Conservation (phyloP, 805 yeast species). For the Ogataea nitratoaversa region DNA sequence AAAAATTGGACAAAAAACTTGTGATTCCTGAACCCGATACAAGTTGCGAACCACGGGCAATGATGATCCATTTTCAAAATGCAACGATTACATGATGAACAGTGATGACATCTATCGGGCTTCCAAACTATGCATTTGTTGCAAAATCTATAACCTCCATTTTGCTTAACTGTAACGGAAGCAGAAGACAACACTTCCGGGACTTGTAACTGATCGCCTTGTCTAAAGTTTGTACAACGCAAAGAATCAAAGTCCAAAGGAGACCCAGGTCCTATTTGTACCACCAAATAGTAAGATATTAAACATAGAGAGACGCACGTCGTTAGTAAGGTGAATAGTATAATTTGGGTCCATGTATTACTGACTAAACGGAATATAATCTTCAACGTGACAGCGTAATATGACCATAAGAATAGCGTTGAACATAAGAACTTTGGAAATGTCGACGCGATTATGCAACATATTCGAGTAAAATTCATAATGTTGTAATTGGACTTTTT, state of each 20-base stretch:
- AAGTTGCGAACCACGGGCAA: constrained; percentile 88
- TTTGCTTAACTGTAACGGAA: constrained; percentile 43
- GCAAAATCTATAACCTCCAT: constrained; percentile 64
- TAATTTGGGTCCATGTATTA: constrained; percentile 11
- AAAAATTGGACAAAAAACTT: constrained; percentile 77
- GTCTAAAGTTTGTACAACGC: constrained; percentile 12
- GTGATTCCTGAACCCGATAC: constrained; percentile 81
- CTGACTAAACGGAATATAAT: constrained; percentile 23
- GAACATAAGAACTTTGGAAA: constrained; percentile 50
- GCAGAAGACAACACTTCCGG: constrained; percentile 38
- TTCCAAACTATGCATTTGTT: constrained; percentile 52
- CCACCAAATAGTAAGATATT: constrained; percentile 49
- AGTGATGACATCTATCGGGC: constrained; percentile 58
- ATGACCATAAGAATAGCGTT: constrained; percentile 43
- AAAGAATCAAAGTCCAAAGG: constrained; percentile 55
- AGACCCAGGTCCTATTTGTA: constrained; percentile 59
- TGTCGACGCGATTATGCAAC: constrained; percentile 34
- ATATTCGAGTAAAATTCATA: constrained; percentile 15
- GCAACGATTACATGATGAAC: constrained; percentile 46
- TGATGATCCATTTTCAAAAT: constrained; percentile 55
- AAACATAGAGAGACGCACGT: constrained; percentile 35
- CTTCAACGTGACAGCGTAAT: constrained; percentile 34
- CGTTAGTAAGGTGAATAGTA: constrained; percentile 24
- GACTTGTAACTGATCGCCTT: constrained; percentile 29
- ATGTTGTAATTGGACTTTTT: background rate